Evolutionary conservation across 2,329 filamentous ascomycete species (phyloP).

Genomic region (Septoria petroselini): DNA sequence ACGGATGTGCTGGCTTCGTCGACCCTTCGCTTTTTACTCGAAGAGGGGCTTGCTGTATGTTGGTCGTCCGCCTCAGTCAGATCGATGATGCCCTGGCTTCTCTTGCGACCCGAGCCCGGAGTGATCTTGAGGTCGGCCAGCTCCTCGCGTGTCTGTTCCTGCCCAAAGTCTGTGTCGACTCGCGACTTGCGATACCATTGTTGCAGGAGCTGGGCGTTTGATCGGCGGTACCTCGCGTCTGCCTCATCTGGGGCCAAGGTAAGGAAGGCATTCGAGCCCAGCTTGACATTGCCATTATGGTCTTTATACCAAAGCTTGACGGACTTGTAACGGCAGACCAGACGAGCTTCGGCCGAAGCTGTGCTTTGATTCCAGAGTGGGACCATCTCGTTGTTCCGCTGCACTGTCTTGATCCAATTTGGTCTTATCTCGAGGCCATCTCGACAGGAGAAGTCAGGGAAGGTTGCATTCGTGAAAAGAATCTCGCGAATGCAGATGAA

Average conservation of each 20-base stretch:
- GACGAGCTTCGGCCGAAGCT: conserved; percentile 35
- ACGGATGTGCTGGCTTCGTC: no score
- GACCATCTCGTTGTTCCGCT: neutral
- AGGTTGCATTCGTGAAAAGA: conserved; percentile 55
- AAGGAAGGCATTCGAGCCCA: conserved; percentile 5
- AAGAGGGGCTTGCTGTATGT: no score
- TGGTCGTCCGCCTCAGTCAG: no score
- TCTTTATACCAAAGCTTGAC: conserved; percentile 33
- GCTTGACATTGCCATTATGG: neutral
- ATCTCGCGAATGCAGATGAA: conserved; percentile 29
- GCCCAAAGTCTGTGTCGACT: no score
- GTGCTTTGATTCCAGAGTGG: conserved; percentile 12
- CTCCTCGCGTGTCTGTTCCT: no score
- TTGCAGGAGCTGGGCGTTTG: no score
- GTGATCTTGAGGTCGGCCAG: no score
- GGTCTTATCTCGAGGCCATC: neutral
- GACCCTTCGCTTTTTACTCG: no score
- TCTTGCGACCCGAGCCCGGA: no score
- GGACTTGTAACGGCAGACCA: conserved; percentile 56
- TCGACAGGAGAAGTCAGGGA: conserved; percentile 24
- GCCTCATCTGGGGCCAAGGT: neutral
- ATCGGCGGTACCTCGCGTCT: no score
- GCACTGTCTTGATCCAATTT: neutral
- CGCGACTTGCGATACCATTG: no score
- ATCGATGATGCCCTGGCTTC: no score